phyloP scores from a whole-genome alignment of 2,329 filamentous ascomycete species.

The Diaporthe amygdali region DNA sequence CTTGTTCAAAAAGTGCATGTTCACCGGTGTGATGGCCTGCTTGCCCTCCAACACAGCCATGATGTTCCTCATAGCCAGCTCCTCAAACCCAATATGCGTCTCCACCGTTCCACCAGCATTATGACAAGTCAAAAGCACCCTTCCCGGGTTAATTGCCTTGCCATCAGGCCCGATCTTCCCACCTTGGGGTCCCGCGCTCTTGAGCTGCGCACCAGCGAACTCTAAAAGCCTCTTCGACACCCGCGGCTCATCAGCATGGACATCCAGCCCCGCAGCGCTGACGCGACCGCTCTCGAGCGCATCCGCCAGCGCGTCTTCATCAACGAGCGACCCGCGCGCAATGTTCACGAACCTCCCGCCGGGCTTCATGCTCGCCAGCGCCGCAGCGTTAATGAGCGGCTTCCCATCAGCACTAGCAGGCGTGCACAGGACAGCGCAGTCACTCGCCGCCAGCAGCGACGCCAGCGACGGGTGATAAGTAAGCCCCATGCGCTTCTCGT shows the following conservation, averaged over 20 bases:
- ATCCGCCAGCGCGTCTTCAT: conserved; percentile 66
- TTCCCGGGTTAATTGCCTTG: conserved; percentile 34
- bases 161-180: background rate
- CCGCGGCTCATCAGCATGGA: conserved; percentile 65
- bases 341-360: conserved; percentile 70
- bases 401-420: conserved; percentile 53
- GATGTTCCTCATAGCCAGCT: conserved; percentile 70
- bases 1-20: conserved; percentile 56
- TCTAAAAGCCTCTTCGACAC: conserved; percentile 52
- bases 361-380: conserved; percentile 56
- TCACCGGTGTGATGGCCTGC: conserved; percentile 65
- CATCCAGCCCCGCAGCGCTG: conserved; percentile 64
- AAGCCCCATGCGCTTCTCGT: conserved; percentile 50
- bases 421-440: conserved; percentile 68
- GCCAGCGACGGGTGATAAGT: conserved; percentile 57
- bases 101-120: conserved; percentile 72
- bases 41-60: conserved; percentile 60
- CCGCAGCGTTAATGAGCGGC: conserved; percentile 52
- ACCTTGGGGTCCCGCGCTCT: background rate
- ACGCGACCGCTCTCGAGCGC: conserved; percentile 60
- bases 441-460: conserved; percentile 54
- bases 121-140: conserved; percentile 68
- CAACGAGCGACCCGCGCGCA: conserved; percentile 67
- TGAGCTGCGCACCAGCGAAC: conserved; percentile 36
- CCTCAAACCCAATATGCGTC: conserved; percentile 70